Evolutionary conservation across 257 asterid species (phyloP), one percentile per base, ranked within the genome.

Genomic region (Lavandula angustifolia): DNA sequence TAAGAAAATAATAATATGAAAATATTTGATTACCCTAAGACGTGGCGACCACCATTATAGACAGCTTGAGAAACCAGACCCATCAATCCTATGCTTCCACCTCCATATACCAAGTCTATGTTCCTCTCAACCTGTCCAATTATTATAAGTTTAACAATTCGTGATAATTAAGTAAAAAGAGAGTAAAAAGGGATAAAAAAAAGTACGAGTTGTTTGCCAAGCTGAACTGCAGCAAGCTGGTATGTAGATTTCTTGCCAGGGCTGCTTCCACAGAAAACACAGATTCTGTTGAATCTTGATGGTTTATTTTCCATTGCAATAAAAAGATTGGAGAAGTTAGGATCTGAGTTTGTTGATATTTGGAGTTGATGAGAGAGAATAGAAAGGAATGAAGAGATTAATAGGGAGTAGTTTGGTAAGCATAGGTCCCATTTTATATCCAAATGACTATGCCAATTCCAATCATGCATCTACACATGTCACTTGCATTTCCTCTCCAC

Each of bases 1-100:
- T n/a, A 34, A 48, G 8, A 51, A 3, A 62, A 5, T 14, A 48
- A 42, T 31, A 4, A 14, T 32, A 31, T 8, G 7, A 3, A 34
- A n/a, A 62, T n/a, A 7, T 4, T 2, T 42, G 8, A 7, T 0
- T 76, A 85, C 96, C 96, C 96, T 74, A 88, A 83, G 56, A 88
- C 96, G 76, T 88, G 96, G 75, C 96, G 82, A 13, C 96, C 96
- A 5, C 96, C 96, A 70, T 78, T 73, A 48, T 79, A 83, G 60
- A 88, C 96, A 54, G 96, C 84, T 80, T 81, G 91, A 48, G 96
- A 88, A 53, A 88, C 82, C 12, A 81, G 76, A 32, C 96, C 96
- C 96, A 88, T 88, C 77, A 88, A 75, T 43, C 96, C 96, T 34
- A 85, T 74, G 72, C 96, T 88, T 60, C 94, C 96, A 56, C 96